These are phyloP conservation scores for Acanthamoeba lenticulata DNA, from an alignment of 208 protist genomes.

Conservation along the genomic window DNA sequence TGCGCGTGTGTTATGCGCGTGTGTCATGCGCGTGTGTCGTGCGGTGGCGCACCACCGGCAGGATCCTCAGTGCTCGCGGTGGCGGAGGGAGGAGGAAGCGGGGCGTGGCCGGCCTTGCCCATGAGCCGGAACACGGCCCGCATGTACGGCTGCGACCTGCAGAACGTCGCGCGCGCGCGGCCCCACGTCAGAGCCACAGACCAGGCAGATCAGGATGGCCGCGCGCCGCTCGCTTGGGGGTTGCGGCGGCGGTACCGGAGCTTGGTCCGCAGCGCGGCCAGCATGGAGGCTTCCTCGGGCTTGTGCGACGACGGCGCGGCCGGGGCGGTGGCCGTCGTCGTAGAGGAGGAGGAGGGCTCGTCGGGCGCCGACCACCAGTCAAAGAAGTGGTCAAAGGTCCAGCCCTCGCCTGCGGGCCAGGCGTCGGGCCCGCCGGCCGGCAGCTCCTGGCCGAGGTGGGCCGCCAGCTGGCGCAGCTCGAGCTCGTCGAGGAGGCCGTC, in stretches of 20 bases:
- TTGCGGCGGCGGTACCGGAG: background rate
- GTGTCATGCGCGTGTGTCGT: too few relatives aligned
- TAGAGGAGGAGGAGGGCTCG: background rate
- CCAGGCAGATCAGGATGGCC: background rate
- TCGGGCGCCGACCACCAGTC: constrained; percentile 6
- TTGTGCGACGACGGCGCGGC: background rate
- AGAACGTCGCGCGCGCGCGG: background rate
- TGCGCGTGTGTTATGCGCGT: too few relatives aligned
- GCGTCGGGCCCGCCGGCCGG: too few relatives aligned
- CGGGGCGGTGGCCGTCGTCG: background rate
- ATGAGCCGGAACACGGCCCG: background rate
- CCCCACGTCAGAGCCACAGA: background rate
- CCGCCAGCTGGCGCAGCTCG: background rate
- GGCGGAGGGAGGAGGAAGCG: background rate
- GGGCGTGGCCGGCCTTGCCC: background rate
- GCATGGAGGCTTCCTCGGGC: background rate
- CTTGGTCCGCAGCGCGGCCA: background rate
- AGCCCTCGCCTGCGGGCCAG: background rate
- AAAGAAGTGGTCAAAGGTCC: background rate
- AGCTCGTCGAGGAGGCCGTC: background rate
- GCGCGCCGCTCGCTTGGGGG: background rate
- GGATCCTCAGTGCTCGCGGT: background rate
- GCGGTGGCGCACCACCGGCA: too few relatives aligned
- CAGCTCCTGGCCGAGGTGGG: background rate
- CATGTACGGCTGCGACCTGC: background rate